phyloP scores from a whole-genome alignment of 139 green algal genomes.

The Astrephomene gubernaculifera region DNA sequence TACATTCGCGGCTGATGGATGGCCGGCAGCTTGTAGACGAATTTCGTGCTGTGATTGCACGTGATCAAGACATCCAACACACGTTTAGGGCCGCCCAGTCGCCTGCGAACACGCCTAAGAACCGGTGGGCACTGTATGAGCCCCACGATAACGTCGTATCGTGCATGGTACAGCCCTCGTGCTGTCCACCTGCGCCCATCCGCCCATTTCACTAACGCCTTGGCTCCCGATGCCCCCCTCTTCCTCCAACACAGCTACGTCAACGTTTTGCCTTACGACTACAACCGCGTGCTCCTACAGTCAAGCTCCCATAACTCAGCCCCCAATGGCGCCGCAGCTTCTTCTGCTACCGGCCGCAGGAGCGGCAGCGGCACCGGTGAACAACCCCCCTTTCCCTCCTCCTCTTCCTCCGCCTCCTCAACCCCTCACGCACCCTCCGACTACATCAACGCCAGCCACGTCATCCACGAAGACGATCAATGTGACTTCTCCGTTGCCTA shows the following conservation, averaged over 20 bases:
- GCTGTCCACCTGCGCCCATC: too few relatives aligned
- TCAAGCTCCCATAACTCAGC: too few relatives aligned
- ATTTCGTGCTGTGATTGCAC: conserved; percentile 33
- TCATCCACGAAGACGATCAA: conserved; percentile 16
- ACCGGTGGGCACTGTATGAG: conserved; percentile 12
- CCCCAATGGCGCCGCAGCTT: too few relatives aligned
- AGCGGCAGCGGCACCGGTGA: neutral
- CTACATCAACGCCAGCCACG: conserved; percentile 62
- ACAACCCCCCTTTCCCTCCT: neutral
- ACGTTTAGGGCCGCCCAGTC: conserved; percentile 1
- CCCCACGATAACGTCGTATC: too few relatives aligned
- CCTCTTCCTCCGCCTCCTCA: neutral
- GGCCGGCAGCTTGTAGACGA: conserved; percentile 28
- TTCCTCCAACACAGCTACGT: conserved; percentile 49
- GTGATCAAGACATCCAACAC: conserved; percentile 40
- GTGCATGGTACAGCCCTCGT: too few relatives aligned
- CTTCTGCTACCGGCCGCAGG: neutral
- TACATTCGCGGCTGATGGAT: conserved; percentile 44
- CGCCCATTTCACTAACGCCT: too few relatives aligned
- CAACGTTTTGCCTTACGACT: conserved; percentile 76
- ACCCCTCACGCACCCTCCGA: neutral
- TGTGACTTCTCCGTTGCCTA: conserved; percentile 41
- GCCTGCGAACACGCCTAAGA: conserved; percentile 31
- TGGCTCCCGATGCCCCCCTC: too few relatives aligned
- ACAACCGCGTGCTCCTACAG: conserved; percentile 65